Conservation (phyloP, 768 basidiomycete species). For the Calocera viscosa region DNA sequence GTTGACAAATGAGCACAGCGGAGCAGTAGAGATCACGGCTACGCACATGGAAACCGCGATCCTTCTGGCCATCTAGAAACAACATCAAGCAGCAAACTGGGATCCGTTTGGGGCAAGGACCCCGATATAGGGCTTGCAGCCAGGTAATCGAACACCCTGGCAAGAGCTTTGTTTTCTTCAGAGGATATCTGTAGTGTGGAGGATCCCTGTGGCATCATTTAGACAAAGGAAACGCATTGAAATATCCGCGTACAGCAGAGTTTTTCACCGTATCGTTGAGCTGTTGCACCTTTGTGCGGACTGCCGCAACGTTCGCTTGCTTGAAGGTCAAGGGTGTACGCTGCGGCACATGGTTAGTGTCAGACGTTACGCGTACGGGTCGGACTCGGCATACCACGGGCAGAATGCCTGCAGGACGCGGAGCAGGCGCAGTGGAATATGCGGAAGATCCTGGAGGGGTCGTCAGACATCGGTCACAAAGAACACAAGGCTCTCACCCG, state of each 20-base stretch:
- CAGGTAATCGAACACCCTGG: conserved; percentile 15
- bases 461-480: conserved; percentile 32
- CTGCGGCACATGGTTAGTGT: conserved; percentile 28
- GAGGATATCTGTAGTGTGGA: conserved; percentile 13
- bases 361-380: background rate
- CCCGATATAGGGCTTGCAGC: conserved; percentile 19
- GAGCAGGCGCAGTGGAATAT: conserved; percentile 24
- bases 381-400: conserved; percentile 24
- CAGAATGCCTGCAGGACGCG: conserved; percentile 24
- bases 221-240: background rate
- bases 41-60: conserved; percentile 58
- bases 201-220: background rate
- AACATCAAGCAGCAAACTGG: conserved; percentile 50
- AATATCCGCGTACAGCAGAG: conserved; percentile 47
- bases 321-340: conserved; percentile 63
- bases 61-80: conserved; percentile 62
- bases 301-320: conserved; percentile 65
- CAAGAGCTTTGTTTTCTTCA: conserved; percentile 23
- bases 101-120: conserved; percentile 35
- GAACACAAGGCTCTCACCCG: conserved; percentile 37
- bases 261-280: conserved; percentile 54
- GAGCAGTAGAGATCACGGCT: background rate
- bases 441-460: conserved; percentile 15
- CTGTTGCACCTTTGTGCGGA: conserved; percentile 66
- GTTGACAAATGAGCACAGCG: conserved; percentile 7